These are phyloP conservation scores for Suaeda aralocaspica DNA, from an alignment of 148 eudicot species.

Conservation along the genomic window DNA sequence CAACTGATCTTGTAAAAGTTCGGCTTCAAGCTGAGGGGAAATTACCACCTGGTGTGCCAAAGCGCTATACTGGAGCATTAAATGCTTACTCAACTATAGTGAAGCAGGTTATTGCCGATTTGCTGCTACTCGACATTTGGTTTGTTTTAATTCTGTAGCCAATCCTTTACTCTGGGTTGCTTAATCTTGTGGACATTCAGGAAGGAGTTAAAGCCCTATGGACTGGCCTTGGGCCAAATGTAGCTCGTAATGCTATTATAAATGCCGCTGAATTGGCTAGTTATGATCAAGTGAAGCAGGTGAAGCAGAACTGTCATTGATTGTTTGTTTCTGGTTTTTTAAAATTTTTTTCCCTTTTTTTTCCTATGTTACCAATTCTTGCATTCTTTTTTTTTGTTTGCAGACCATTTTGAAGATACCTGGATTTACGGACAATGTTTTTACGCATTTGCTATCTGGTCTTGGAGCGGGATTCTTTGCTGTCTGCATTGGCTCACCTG, in stretches of 20 bases:
- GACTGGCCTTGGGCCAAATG: constrained; percentile 96
- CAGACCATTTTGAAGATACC: constrained; percentile 93
- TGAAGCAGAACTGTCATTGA: constrained; percentile 17
- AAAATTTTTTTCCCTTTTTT: neutral
- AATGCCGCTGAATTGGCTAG: constrained; percentile 99
- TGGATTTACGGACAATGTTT: constrained; percentile 83
- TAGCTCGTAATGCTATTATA: constrained; percentile 95
- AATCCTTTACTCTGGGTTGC: constrained; percentile 10
- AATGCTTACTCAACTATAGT: constrained; percentile 91
- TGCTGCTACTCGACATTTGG: neutral
- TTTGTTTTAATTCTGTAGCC: neutral
- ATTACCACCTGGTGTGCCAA: constrained; percentile 77
- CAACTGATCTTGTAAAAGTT: constrained; percentile 98
- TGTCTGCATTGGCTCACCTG: constrained; percentile 97
- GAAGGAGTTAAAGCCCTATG: constrained; percentile 89
- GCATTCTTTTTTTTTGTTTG: constrained; percentile 11
- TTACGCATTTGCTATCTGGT: constrained; percentile 85
- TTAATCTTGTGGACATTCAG: constrained; percentile 32
- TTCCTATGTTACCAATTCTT: constrained; percentile 8
- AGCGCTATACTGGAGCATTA: constrained; percentile 86
- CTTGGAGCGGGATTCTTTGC: constrained; percentile 96
- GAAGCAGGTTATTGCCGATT: constrained; percentile 49
- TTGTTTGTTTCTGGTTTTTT: neutral
- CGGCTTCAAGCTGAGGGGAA: constrained; percentile 98
- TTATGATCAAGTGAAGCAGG: constrained; percentile 99